Evolutionary conservation across 306 rosid genomes (phyloP).

Genomic region (Neltuma alba): DNA sequence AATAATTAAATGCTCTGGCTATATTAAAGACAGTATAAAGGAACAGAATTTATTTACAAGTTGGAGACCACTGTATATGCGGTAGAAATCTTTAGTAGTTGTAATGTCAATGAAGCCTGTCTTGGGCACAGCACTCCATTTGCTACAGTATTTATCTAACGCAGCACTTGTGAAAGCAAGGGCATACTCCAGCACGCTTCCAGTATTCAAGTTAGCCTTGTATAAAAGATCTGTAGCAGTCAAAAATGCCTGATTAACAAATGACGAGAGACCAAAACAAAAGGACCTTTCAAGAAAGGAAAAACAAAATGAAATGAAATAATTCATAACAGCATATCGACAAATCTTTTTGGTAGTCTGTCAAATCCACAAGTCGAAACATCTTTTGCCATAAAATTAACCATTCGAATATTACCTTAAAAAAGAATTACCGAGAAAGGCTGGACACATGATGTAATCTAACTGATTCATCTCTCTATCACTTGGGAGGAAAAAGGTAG

Average conservation of each 20-base stretch:
- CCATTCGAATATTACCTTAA: constrained; percentile 1
- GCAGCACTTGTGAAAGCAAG: constrained; percentile 98
- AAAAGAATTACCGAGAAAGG: not conserved
- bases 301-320: not conserved
- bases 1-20: constrained; percentile 11
- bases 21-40: not conserved
- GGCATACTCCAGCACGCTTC: constrained; percentile 95
- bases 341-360: constrained; percentile 9
- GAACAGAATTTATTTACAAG: constrained; percentile 54
- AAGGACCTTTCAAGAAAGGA: not conserved
- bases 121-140: constrained; percentile 96
- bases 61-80: constrained; percentile 97
- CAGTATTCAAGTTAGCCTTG: constrained; percentile 93
- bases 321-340: constrained; percentile 5
- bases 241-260: constrained; percentile 22
- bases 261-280: constrained; percentile 26
- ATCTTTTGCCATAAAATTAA: not conserved
- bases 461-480: not conserved
- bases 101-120: constrained; percentile 98
- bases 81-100: constrained; percentile 92
- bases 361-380: not conserved
- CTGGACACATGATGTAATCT: not conserved
- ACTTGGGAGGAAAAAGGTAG: not conserved
- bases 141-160: constrained; percentile 87
- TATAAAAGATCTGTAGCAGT: constrained; percentile 81